phyloP scores from a whole-genome alignment of 2,329 filamentous ascomycete genomes.

The Fusarium nanum region DNA sequence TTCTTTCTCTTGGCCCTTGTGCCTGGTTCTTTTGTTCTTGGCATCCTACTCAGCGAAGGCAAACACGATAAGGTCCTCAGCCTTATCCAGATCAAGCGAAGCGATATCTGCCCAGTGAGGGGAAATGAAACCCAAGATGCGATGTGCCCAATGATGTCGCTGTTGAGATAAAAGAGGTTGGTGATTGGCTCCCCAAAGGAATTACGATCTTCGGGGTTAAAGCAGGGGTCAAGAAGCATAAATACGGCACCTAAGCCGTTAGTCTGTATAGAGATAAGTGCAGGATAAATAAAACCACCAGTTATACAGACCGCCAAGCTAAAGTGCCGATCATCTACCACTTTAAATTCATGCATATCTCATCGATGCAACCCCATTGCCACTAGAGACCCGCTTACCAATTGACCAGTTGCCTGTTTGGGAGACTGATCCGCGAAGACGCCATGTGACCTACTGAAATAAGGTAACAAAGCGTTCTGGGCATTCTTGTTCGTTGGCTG shows the following conservation, averaged over 20 bases:
- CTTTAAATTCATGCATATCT: slow-evolving; percentile 14
- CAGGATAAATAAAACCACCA: slow-evolving; percentile 3
- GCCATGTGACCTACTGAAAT: background rate
- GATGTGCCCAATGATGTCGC: background rate
- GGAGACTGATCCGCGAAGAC: background rate
- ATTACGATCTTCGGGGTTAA: background rate
- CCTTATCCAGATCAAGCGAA: background rate
- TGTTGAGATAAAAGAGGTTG: background rate
- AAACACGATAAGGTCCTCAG: slow-evolving; percentile 1
- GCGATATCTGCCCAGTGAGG: background rate
- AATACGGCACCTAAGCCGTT: background rate
- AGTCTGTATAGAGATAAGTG: background rate
- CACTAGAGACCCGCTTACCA: background rate
- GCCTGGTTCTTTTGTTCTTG: slow-evolving; percentile 19
- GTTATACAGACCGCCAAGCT: slow-evolving; percentile 4
- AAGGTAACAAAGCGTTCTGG: background rate
- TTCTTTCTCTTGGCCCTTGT: slow-evolving; percentile 9
- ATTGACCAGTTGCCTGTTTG: slow-evolving; percentile 2
- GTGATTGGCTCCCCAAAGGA: background rate
- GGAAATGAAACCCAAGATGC: background rate
- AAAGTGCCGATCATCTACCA: slow-evolving; percentile 9
- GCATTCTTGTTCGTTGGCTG: background rate
- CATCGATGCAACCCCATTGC: background rate
- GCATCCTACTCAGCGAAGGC: background rate
- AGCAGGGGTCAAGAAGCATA: background rate